Base-by-base conservation (phyloP, 257 asterid genomes). In the Solanum corneliomulleri region DNA sequence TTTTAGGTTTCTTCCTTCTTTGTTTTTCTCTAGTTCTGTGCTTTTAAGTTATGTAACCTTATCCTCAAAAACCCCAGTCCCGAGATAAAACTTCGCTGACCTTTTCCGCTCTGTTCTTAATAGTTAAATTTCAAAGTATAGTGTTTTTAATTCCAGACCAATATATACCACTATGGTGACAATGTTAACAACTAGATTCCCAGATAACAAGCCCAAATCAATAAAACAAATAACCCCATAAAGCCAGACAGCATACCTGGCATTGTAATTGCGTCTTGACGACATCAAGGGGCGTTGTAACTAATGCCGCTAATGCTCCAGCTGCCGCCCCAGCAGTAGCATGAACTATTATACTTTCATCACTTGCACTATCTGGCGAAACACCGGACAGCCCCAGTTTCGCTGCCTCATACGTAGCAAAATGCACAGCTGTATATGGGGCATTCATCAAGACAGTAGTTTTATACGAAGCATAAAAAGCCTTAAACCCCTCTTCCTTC, bases 271-370 rank as follows among this genome's bases (percentile, higher is more conserved):
- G 98, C 47, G 99, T 97, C 93, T 97, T 97, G 76, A 95, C 98
- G 52, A 97, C 99, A 91, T 97, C 99, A 88, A 97, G 93, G 3
- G 99, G 99, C 5, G 99, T 97, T 27, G 99, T 97, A 87, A 94
- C 82, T 13, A 90, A 93, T 4, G 98, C 98, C 11, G 99, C 99
- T 86, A 92, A 88, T 11, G 98, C 98, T 85, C 99, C 99, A 10
- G 99, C 99, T 6, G 92, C 99, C 0, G 99, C 99, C 27, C 99
- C 99, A 64, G 99, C 99, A 0, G 98, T 96, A 39, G 99, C 99
- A 90, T 97, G 99, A 82, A 93, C 97, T 25, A 92, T 89, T 93
- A 94, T 87, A 58, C 92, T 87, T 89, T 96, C 99, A 64, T 96
- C 98, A 58, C 91, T 93, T 16, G 87, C 90, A 76, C 88, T 92